Evolutionary conservation across 2,329 filamentous ascomycete species (phyloP).

Genomic region (Pseudogymnoascus sp.): DNA sequence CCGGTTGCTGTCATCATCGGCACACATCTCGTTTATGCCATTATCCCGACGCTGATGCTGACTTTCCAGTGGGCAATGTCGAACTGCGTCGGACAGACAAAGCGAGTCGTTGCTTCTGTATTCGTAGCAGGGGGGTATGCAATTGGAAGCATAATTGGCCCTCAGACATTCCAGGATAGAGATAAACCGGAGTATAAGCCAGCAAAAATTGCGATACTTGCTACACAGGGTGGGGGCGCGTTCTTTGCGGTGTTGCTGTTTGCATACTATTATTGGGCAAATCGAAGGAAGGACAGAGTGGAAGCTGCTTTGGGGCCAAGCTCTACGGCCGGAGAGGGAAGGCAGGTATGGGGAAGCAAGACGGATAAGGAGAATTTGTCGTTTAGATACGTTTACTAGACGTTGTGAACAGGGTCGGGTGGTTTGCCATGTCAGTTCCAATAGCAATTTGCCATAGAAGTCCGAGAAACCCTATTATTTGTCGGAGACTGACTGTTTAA

Average conservation of each 20-base stretch:
- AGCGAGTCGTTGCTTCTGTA: conserved; percentile 40
- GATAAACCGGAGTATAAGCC: conserved; percentile 44
- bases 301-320: conserved; percentile 19
- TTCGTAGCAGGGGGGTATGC: conserved; percentile 41
- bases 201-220: conserved; percentile 45
- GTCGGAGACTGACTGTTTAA: neutral
- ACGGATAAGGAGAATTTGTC: conserved; percentile 27
- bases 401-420: neutral
- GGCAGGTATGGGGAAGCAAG: conserved; percentile 22
- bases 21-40: conserved; percentile 36
- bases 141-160: conserved; percentile 47
- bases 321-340: conserved; percentile 19
- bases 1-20: conserved; percentile 35
- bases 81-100: conserved; percentile 36
- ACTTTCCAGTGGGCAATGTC: conserved; percentile 23
- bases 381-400: conserved; percentile 19
- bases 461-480: neutral
- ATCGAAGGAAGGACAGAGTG: conserved; percentile 20
- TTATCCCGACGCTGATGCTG: conserved; percentile 36
- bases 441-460: neutral
- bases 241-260: conserved; percentile 21
- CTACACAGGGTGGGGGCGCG: conserved; percentile 18
- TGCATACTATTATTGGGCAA: conserved; percentile 21
- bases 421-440: neutral
- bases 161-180: conserved; percentile 42